These are phyloP conservation scores for Rhododendron kiyosumense DNA, from an alignment of 148 eudicot species.

Conservation along the genomic window DNA sequence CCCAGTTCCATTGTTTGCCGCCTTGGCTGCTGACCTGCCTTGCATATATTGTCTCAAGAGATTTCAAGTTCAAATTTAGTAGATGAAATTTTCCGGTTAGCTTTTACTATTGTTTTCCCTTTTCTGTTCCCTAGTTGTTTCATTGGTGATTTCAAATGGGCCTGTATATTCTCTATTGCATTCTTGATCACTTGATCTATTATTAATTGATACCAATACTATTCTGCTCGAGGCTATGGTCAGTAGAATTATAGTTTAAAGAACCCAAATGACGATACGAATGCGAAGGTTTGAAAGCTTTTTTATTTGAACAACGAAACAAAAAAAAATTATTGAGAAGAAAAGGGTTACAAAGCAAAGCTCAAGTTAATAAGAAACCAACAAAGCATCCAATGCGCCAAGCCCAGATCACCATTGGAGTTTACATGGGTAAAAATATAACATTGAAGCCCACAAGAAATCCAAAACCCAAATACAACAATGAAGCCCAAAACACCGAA, in stretches of 20 bases:
- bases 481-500: too few species aligned
- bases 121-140: neutral
- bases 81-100: neutral
- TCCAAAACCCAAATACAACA: too few species aligned
- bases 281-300: neutral
- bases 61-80: constrained; percentile 16
- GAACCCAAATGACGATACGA: neutral
- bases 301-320: too few species aligned
- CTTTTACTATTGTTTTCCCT: neutral
- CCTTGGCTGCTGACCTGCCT: neutral
- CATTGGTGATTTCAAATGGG: neutral
- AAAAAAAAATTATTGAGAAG: too few species aligned
- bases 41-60: neutral
- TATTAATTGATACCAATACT: neutral
- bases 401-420: too few species aligned
- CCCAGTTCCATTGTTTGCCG: neutral
- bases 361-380: too few species aligned
- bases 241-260: neutral
- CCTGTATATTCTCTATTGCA: neutral
- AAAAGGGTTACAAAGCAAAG: too few species aligned
- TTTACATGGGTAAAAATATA: too few species aligned
- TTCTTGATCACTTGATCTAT: neutral
- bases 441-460: too few species aligned
- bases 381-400: too few species aligned
- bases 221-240: neutral